Base-by-base conservation (phyloP, 352 stramenopile genomes). In the Lagenidium sp. region DNA sequence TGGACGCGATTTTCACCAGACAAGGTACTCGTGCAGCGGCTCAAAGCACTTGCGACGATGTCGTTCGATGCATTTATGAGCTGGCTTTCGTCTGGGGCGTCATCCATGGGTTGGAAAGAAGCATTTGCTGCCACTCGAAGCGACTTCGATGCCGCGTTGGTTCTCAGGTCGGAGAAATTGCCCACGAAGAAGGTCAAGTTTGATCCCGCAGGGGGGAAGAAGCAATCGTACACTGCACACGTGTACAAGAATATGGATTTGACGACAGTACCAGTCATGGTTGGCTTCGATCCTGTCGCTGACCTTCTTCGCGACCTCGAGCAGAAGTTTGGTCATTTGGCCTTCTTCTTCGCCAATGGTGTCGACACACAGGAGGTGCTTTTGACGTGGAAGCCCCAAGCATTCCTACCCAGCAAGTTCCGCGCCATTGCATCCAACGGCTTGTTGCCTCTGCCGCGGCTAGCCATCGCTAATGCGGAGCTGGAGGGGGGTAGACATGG, bases 201-300 rank as follows among this genome's bases (percentile, higher is more conserved):
- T 13, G 60, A 68, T 25, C 5, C 22, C 4, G 30, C 43, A 4
- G 52, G 56, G 25, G 57, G 65, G 52, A 86, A 82, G 57, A 86
- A 82, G 44, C 69, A 81, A 16, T 58, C 75, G 37, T 90, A 85
- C 41, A 65, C 76, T 5, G 49, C 72, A 20, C 62, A 78, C 4
- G 75, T 88, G 46, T 93, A 90, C 68, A 93, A 90, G 63, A 93
- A 93, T 61, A 88, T 90, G 73, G 62, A 83, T 44, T 53, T 85
- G 25, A 69, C 73, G 7, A 44, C 59, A 0, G 64, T 85, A 25
- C 70, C 70, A 1, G 61, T 93, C 21, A 68, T 82, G 55, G 44
- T 89, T 8, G 80, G 75, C 6, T 86, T 93, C 31, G 70, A 89
- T 47, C 80, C 80, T 0, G 70, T 90, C 41, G 65, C 67, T n/a